Evolutionary conservation across 257 asterid genomes (phyloP), one percentile per base, ranked within the genome.

Genomic region (Solanum etuberosum): DNA sequence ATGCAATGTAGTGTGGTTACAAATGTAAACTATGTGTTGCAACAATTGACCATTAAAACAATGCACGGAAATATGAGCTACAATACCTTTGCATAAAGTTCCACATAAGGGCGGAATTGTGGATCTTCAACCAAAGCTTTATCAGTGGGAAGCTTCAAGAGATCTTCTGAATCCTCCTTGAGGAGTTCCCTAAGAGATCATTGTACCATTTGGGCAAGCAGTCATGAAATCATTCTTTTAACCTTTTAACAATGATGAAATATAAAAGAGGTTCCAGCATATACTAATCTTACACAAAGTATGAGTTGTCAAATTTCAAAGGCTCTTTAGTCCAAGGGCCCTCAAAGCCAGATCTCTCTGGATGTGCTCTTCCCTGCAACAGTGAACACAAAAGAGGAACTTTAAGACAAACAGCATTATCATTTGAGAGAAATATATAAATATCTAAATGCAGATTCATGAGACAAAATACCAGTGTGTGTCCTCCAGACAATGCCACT

Each of bases 291-390:
- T 93, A 97, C 99, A 88, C 86, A 77, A 93, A 97, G 89, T 94
- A 95, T 21, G 98, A 93, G 86, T 97, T 94, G 92, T 97, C 98
- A 68, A 97, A 97, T 92, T 92, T 94, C 82, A 90, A 93, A 89
- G 98, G 98, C 61, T 95, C 95, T 3, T 51, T 86, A 11, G 99
- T 97, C 99, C 99, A 97, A 48, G 98, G 94, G 82, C 99, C 98
- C 51, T 94, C 97, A 87, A 95, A 97, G 72, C 96, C 98, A 51
- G 99, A 95, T 82, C 99, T 92, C 48, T 95, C 99, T 23, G 48
- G 90, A 78, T 95, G 99, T 71, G 97, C 98, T 88, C 90, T 94
- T 83, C 99, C 99, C 99, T 96, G 87, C 82, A 86, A 31, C 32
- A 77, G 46, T 32, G 16, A 68, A 54, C 25, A 20, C 85, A 25